Base-by-base conservation (phyloP, 495 filamentous ascomycete genomes). In the Aspergillus sclerotioniger region DNA sequence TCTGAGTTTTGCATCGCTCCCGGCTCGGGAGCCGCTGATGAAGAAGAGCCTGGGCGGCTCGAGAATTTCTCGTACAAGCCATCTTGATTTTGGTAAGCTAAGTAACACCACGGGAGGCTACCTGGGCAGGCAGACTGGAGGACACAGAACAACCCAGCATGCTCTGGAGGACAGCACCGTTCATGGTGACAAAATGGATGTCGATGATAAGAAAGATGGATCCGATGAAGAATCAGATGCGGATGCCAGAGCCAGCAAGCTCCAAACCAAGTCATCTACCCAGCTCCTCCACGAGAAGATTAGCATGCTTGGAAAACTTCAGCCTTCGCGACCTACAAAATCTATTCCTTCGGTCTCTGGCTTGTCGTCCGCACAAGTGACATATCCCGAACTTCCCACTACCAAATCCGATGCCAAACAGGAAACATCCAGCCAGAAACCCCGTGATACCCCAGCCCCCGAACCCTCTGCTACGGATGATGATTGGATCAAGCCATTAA, bases 201-300 rank as follows among this genome's bases (percentile, higher is more conserved):
- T 82, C 7, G 85, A 89, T 48, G 76, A 83, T 7, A 73, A 82
- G n/a, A 75, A 75, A 35, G 58, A 77, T 67, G 19, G 35, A 1
- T 45, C 54, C 17, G 54, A 77, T 48, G 67, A 71, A 5, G 73
- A 76, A 16, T 56, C 59, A 16, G 72, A 76, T 32, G 55, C 58
- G 9, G 73, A 72, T 5, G 59, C 56, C 17, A 66, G 63, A n/a
- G 73, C 69, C 17, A 77, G 78, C 48, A 83, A 80, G 59, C 60
- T 84, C 6, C 90, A 96, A 69, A 91, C 84, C 72, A 96, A 94
- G 66, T 92, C 90, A 7, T 92, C 92, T 5, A 97, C 94, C 3
- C 91, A 97, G 67, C 80, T 88, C 9, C 79, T 98, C 16, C 90
- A 95, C 57, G 95, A 98, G 58, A 89, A 90, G 62, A 96, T 98